Base-by-base conservation (phyloP, 1,139 yeast species). In the Geotrichum citri-aurantii region DNA sequence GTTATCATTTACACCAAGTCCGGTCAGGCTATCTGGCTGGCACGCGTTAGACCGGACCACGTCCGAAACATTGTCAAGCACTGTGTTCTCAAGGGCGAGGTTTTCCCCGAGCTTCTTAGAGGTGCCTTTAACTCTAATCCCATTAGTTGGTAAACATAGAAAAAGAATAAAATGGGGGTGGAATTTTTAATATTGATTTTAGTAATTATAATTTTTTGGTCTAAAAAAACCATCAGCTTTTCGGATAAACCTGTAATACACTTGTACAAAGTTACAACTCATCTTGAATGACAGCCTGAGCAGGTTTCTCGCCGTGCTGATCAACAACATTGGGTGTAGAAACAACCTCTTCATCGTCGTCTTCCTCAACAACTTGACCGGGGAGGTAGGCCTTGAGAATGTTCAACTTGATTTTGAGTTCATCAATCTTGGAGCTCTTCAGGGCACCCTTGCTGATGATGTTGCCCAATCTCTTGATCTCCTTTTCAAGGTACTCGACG, bases 11-110 rank as follows among this genome's bases (percentile, higher is more conserved):
- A 89, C 68, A 73, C 84, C 62, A 83, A 80, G 64, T 75, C 85
- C 2, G 96, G 95, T 14, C 86, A 88, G 65, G 83, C 86, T 61
- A 81, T 91, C 42, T 91, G 98, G 97, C 76, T 90, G 68, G 98
- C 96, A 0, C 79, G 93, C 64, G 86, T 95, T 61, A 78, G 81
- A 3, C 98, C 98, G 10, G 79, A 79, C 56, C 89, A 90, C 67
- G 89, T 85, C 21, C 78, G 79, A 58, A 85, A 88, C 1, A 83
- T 93, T 17, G 82, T 92, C 6, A 87, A 90, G 59, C 85, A 88
- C 66, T 85, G 95, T 31, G 78, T 89, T 44, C 65, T 85, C 37
- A 75, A 81, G 40, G 92, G 90, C 1, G 81, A 80, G 62, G 89
- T 88, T 4, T 86, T 88, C 80, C 88, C 93, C 0, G 84, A 84